These are phyloP conservation scores for Rhypophila decipiens DNA, from an alignment of 495 filamentous ascomycete genomes.

Conservation along the genomic window DNA sequence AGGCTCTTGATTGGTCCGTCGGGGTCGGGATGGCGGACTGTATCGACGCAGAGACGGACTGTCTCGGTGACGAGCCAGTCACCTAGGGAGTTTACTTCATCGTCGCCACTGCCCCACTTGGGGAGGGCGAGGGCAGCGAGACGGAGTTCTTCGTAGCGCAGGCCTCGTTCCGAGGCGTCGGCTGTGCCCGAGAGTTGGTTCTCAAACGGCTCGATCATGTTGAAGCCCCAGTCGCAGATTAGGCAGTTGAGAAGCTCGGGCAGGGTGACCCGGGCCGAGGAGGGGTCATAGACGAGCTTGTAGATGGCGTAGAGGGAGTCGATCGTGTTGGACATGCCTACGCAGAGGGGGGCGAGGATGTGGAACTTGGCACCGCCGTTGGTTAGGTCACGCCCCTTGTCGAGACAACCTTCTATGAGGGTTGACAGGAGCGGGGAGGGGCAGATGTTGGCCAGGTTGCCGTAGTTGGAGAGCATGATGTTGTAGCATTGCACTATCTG, in stretches of 20 bases:
- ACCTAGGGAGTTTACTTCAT: background rate
- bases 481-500: background rate
- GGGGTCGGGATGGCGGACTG: background rate
- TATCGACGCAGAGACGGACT: background rate
- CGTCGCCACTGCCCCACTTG: conserved; percentile 1
- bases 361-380: background rate
- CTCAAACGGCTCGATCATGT: conserved; percentile 17
- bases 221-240: conserved; percentile 15
- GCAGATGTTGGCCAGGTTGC: background rate
- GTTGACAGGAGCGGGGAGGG: background rate
- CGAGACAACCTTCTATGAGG: background rate
- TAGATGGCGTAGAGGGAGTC: background rate
- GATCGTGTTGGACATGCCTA: conserved; percentile 1
- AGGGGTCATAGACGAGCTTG: background rate
- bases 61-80: background rate
- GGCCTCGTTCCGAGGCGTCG: background rate
- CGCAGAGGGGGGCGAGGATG: conserved; percentile 1
- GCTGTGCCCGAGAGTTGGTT: conserved; percentile 10
- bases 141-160: background rate
- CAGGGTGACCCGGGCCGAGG: background rate
- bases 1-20: background rate
- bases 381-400: background rate
- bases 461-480: background rate
- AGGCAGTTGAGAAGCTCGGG: conserved; percentile 8
- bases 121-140: background rate